A percentile compares a stretch with the other conserved stretches of the same genome.
These are phyloP conservation scores for Eurotiales sp. DNA, from an alignment of 2,329 filamentous ascomycete species.

Conservation along the genomic window DNA sequence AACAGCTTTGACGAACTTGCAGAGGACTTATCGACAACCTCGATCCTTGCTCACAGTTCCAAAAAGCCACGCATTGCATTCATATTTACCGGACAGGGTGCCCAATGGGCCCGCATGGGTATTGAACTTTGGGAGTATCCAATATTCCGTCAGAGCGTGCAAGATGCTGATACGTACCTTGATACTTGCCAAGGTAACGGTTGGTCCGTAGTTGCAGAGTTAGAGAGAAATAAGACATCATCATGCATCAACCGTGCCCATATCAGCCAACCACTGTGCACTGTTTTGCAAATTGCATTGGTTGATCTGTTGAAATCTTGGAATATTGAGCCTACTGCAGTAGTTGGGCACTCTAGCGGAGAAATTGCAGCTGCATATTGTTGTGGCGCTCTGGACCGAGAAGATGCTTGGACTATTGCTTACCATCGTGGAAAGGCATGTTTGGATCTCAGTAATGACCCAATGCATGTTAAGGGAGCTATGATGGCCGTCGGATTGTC, in stretches of 20 bases:
- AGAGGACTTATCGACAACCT: background rate
- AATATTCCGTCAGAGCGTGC: background rate
- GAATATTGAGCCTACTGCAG: conserved; percentile 29
- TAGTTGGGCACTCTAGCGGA: conserved; percentile 46
- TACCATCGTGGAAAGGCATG: conserved; percentile 36
- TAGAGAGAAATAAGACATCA: background rate
- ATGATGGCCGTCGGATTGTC: conserved; percentile 32
- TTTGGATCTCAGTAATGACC: conserved; percentile 1
- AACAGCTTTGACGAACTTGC: background rate
- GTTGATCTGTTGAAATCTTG: conserved; percentile 20
- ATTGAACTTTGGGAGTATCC: conserved; percentile 15
- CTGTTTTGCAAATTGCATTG: conserved; percentile 20
- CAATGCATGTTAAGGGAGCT: conserved; percentile 17
- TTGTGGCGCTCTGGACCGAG: conserved; percentile 34
- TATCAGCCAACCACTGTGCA: conserved; percentile 21
- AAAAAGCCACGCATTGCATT: conserved; percentile 13
- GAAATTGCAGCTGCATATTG: conserved; percentile 48
- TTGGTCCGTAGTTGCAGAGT: conserved; percentile 10
- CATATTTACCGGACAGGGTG: conserved; percentile 38
- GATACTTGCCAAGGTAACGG: background rate
- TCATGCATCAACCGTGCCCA: conserved; percentile 21
- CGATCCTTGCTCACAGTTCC: too few species aligned
- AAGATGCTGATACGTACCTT: background rate
- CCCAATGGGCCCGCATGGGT: conserved; percentile 34
- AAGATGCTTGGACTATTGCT: conserved; percentile 36